Percentiles rank a stretch among this genome's conserved stretches.
phyloP scores from a whole-genome alignment of 2,329 filamentous ascomycete genomes.

The Fusarium chuoi region DNA sequence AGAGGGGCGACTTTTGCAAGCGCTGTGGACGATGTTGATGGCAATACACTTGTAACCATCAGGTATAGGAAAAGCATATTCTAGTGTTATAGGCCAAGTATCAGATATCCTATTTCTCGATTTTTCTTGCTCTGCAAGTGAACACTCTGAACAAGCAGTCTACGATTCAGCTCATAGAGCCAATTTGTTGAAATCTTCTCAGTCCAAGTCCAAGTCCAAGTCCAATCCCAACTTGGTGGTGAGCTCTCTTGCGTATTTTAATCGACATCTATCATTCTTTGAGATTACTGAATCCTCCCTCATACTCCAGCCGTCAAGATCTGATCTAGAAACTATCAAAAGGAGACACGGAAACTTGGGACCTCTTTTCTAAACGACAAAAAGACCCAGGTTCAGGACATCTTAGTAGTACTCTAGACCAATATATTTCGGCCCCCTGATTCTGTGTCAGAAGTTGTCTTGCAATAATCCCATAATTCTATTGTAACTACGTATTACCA shows the following conservation, averaged over 20 bases:
- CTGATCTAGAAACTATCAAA: no score
- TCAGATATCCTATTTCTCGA: neutral
- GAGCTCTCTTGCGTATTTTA: no score
- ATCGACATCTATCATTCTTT: no score
- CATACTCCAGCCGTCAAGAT: no score
- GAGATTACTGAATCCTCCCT: no score
- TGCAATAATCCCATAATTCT: neutral
- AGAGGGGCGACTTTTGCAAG: neutral
- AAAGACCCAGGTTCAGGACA: no score
- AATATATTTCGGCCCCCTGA: no score
- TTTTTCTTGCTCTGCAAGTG: neutral
- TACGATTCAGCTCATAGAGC: neutral
- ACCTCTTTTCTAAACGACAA: neutral
- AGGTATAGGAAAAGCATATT: neutral
- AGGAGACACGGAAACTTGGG: neutral
- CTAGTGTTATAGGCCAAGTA: neutral
- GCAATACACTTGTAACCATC: neutral
- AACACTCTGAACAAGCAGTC: neutral
- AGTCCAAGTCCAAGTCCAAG: neutral
- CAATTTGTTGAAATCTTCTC: fast-evolving
- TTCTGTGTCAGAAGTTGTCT: no score
- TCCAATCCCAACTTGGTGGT: neutral
- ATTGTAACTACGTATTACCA: neutral
- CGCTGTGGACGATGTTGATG: neutral
- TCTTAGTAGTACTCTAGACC: no score